A percentile compares a stretch with the other conserved stretches of the same genome.
Conservation (phyloP, 768 basidiomycete species). For the Lentinula raphanica region DNA sequence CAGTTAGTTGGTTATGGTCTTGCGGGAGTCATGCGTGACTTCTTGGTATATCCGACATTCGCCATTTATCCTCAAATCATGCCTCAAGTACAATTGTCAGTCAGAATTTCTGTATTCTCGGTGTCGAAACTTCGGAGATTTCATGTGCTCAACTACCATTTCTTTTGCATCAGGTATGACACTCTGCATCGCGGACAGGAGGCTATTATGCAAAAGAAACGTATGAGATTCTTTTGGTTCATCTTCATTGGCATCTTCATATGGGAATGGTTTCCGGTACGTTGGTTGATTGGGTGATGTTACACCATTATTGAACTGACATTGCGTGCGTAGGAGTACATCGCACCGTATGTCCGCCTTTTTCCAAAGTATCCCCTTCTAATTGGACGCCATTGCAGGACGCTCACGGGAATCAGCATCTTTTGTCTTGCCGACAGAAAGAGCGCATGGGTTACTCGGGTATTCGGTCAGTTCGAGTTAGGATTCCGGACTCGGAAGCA, state of each 20-base stretch:
- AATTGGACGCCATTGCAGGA: conserved; percentile 9
- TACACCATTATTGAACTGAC: conserved; percentile 29
- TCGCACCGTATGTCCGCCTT: conserved; percentile 11
- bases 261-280: conserved; percentile 52
- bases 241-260: conserved; percentile 48
- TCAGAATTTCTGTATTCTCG: background rate
- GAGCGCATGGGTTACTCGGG: conserved; percentile 42
- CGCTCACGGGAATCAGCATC: conserved; percentile 57
- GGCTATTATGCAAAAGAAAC: conserved; percentile 41
- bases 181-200: conserved; percentile 42
- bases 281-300: background rate
- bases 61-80: conserved; percentile 38
- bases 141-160: no score
- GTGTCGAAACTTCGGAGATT: no score
- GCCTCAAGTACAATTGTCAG: conserved; percentile 31
- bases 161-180: conserved; percentile 19
- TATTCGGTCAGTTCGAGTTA: conserved; percentile 40
- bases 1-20: conserved; percentile 36
- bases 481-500: background rate
- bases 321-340: conserved; percentile 16
- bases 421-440: conserved; percentile 50
- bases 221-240: conserved; percentile 53
- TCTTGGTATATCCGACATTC: conserved; percentile 50
- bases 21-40: conserved; percentile 38
- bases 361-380: conserved; percentile 3